These are phyloP conservation scores for Ceraceosorus guamensis DNA, from an alignment of 1,284 basidiomycete species.

Conservation along the genomic window DNA sequence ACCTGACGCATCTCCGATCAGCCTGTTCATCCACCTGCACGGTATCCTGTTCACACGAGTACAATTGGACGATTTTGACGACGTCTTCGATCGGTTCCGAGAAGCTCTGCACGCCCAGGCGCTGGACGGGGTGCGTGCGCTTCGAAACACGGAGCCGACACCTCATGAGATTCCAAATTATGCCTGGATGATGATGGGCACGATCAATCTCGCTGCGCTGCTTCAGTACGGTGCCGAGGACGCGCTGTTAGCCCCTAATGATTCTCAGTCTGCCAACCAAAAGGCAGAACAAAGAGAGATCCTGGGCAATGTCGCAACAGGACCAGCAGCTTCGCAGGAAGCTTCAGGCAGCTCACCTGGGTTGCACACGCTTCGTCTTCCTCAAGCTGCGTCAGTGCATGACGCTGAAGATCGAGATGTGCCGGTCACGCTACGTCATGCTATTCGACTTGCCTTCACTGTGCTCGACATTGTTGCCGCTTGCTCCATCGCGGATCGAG, in stretches of 20 bases:
- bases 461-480: constrained; percentile 61
- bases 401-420: constrained; percentile 44
- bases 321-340: not conserved
- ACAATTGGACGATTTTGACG: constrained; percentile 79
- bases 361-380: not conserved
- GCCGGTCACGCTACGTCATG: constrained; percentile 63
- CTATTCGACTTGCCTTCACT: constrained; percentile 69
- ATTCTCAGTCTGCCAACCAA: too few species aligned
- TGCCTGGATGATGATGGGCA: constrained; percentile 95
- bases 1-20: constrained; percentile 68
- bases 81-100: constrained; percentile 72
- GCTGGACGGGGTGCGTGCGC: not conserved
- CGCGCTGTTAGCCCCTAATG: constrained; percentile 56
- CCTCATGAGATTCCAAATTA: constrained; percentile 30
- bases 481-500: too few species aligned
- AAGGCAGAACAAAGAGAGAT: too few species aligned
- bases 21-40: constrained; percentile 83
- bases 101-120: constrained; percentile 50
- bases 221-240: constrained; percentile 79
- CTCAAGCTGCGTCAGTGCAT: too few species aligned
- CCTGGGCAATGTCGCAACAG: too few species aligned
- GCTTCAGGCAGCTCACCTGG: not conserved
- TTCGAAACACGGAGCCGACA: constrained; percentile 12
- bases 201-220: constrained; percentile 70
- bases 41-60: constrained; percentile 94